phyloP scores from a whole-genome alignment of 208 protist species.

The Leishmania aethiopica region DNA sequence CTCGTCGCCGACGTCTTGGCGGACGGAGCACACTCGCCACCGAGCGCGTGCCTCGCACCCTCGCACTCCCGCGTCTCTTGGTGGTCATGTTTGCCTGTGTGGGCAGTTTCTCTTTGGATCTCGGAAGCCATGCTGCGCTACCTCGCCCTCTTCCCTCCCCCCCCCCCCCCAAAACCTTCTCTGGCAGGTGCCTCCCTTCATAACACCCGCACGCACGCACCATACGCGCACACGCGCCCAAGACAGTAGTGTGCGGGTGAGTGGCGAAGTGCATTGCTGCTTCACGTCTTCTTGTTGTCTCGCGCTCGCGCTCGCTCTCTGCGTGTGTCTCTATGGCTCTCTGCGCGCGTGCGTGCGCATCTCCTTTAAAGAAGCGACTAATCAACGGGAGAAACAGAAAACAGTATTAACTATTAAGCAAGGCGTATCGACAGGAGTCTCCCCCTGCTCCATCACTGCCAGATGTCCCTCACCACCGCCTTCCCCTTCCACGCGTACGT shows the following conservation, averaged over 20 bases:
- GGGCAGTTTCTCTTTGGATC: neutral
- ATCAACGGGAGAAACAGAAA: neutral
- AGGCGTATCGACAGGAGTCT: neutral
- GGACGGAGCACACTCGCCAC: neutral
- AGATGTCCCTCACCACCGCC: slow-evolving; percentile 87
- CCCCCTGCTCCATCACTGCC: neutral
- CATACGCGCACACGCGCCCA: neutral
- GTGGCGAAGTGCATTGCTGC: neutral
- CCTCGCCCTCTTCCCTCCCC: neutral
- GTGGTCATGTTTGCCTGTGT: neutral
- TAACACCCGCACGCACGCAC: neutral
- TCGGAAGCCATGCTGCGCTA: neutral
- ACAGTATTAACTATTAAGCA: neutral
- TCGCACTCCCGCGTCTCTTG: neutral
- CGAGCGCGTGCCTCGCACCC: neutral
- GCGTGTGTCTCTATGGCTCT: neutral
- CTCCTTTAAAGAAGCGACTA: neutral
- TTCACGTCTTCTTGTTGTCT: neutral
- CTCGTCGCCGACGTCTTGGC: neutral
- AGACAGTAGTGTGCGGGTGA: neutral
- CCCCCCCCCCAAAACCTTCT: neutral
- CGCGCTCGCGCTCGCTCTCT: neutral
- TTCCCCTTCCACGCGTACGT: slow-evolving; percentile 87
- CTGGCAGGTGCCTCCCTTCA: neutral
- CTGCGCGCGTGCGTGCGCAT: neutral